Evolutionary conservation across 345 rosid genomes (phyloP).

Genomic region (Salix arbutifolia): DNA sequence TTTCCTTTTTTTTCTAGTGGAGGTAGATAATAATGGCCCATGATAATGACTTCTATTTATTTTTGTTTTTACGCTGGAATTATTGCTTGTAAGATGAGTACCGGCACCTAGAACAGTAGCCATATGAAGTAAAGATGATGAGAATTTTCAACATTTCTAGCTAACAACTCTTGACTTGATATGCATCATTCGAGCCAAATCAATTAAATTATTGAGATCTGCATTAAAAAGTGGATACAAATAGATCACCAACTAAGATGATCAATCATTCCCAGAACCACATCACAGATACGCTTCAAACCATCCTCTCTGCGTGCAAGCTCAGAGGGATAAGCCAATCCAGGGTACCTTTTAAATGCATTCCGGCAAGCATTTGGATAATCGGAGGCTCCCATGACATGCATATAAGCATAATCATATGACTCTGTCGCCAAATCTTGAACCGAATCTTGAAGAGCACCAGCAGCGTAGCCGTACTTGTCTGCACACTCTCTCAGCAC

Average conservation of each 20-base stretch:
- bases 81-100: no score
- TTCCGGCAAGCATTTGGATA: conserved; percentile 67
- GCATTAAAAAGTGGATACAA: neutral
- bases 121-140: no score
- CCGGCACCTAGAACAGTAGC: no score
- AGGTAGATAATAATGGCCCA: no score
- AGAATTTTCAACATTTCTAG: no score
- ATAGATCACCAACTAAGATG: conserved; percentile 23
- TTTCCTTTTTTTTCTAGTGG: no score
- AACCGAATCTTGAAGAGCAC: conserved; percentile 47
- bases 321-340: conserved; percentile 55
- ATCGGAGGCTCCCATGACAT: conserved; percentile 61
- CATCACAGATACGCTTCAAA: conserved; percentile 65
- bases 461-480: conserved; percentile 54
- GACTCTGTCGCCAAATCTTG: conserved; percentile 48
- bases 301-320: conserved; percentile 59
- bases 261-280: conserved; percentile 59
- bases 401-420: conserved; percentile 69
- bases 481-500: conserved; percentile 58
- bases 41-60: no score
- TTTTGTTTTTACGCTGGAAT: no score
- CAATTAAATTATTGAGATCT: no score
- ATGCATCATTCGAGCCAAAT: no score
- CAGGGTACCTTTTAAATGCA: conserved; percentile 42
- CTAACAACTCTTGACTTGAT: no score